Conservation (phyloP, 805 yeast species). For the Saccharomyces mikatae region DNA sequence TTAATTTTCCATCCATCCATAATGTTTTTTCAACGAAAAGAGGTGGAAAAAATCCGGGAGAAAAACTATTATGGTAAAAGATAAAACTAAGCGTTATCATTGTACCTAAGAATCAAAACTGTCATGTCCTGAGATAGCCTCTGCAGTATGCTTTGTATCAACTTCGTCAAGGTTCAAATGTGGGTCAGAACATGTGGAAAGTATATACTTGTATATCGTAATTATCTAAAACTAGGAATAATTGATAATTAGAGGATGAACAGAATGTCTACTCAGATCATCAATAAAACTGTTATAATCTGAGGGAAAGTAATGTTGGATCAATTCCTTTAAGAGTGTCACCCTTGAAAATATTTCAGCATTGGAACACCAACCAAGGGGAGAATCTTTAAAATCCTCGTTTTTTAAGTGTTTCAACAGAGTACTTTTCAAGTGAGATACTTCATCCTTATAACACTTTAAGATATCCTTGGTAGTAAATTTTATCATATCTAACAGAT, state of each 20-base stretch:
- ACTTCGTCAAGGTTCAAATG: neutral
- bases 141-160: neutral
- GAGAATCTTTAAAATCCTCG: constrained; percentile 9
- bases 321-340: constrained; percentile 9
- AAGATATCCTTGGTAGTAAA: neutral
- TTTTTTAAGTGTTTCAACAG: constrained; percentile 1
- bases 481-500: constrained; percentile 17
- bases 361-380: constrained; percentile 23
- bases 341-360: constrained; percentile 18
- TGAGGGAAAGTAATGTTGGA: constrained; percentile 1
- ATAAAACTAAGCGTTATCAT: neutral
- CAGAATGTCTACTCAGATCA: constrained; percentile 1
- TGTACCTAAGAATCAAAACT: neutral
- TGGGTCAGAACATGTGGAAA: neutral
- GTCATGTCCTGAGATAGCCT: neutral
- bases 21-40: neutral
- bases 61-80: neutral
- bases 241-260: constrained; percentile 14
- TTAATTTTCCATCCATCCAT: neutral
- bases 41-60: neutral
- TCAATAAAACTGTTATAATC: constrained; percentile 3
- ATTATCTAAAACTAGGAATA: neutral
- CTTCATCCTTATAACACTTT: neutral
- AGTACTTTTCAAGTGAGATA: neutral
- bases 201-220: neutral